Evolutionary conservation across 2,329 filamentous ascomycete genomes (phyloP), one percentile per base, ranked within the genome.

Genomic region (Talaromyces sp.): DNA sequence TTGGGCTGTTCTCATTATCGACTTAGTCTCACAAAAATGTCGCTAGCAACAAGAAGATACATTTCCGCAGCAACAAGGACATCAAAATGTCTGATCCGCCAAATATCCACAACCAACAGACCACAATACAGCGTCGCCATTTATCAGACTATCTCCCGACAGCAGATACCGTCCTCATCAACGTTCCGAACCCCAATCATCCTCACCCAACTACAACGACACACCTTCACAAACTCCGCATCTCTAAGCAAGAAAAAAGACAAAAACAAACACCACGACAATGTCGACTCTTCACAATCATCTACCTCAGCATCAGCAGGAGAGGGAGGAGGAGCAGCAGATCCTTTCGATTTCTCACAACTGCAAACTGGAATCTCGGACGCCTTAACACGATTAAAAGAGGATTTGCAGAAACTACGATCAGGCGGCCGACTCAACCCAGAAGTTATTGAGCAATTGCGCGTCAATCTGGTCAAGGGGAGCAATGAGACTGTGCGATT

Each of bases 381-480:
- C 56, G 78, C 80, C 0, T 72, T 85, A 10, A 77, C 81, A 57
- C 78, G 77, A 53, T 74, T 89, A 22, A 84, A 82, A 62, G 80
- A 81, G 63, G 83, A 87, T 9, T 73, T 89, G 1, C 78, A 81
- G 1, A 85, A 86, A 67, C 74, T 89, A 11, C 77, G 84, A 4
- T 78, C 82, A 0, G 84, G 84, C 5, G 86, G 85, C 0, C 74
- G 84, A 25, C 80, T 87, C 67, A 87, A 86, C 61, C 81, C 84
- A 0, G 81, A 85, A 50, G 69, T 81, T 1, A 75, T 89, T 31
- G 86, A 89, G 70, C 75, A 72, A 19, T 65, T 89, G 55, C 78
- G 80, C 37, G 85, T 89, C n/a, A 75, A 80, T 52, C 65, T 86
- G 50, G 77, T 74, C 59, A 83, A 85, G 73, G 71, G 71, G 19